Evolutionary conservation across 805 yeast genomes (phyloP), one percentile per base, ranked within the genome.

Genomic region (Candida morakotiae): DNA sequence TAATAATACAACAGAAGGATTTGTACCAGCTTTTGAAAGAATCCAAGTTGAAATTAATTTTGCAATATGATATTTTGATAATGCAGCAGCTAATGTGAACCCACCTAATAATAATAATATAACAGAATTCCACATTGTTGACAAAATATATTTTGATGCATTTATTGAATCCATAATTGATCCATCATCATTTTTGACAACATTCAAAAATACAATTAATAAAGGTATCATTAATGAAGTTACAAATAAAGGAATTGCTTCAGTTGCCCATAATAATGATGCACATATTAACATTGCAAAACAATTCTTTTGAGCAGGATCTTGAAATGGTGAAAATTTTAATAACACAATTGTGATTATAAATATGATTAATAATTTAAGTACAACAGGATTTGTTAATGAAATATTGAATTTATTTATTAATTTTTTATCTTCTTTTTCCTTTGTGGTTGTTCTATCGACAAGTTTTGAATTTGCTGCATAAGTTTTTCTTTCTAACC

Each of bases 231-330:
- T 51, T 39, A 91, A 58, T 0, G 97, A 83, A 2, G 98, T 91
- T 11, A 84, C 94, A 60, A 87, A 93, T 29, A 91, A 66, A 5
- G 98, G 98, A 45, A 91, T 78, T 0, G 96, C 78, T 55, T 91
- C 98, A 9, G 97, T 86, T 0, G 98, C 97, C 98, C 98, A 91
- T 18, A 89, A 65, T 34, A 89, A 54, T 0, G 97, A 88, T 1
- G 95, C 81, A 48, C 86, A 77, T 3, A 84, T 71, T 31, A 93
- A 70, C 4, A 91, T 66, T 0, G 97, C 95, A 55, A 91, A 73
- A 62, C 98, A 48, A 37, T 62, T 52, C 25, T 55, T 53, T 39
- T 67, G 69, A 18, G 59, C 59, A 3, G 37, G 27, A 40, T 67
- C 71, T 14, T 55, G 55, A 48, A 67, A 64, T 1, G 67, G 56